Conservation (phyloP, 2,329 filamentous ascomycete species). For the Epichloe aotearoae region DNA sequence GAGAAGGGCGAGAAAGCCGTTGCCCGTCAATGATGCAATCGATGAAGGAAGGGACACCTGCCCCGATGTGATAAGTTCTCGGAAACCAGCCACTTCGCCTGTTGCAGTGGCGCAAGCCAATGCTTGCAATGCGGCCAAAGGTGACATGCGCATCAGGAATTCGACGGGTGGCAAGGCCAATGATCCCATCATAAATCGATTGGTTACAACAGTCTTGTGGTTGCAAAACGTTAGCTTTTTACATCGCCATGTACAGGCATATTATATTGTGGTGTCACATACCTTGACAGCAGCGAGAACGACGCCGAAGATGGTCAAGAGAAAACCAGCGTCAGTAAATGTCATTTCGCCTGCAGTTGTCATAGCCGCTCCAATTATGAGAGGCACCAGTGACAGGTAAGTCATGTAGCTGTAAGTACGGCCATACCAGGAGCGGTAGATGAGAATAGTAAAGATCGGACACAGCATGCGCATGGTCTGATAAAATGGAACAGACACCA, state of each 20-base stretch:
- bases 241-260: neutral
- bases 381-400: slow-evolving; percentile 46
- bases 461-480: slow-evolving; percentile 50
- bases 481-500: slow-evolving; percentile 54
- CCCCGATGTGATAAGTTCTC: slow-evolving; percentile 20
- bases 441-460: slow-evolving; percentile 48
- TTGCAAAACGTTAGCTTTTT: neutral
- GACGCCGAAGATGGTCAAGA: slow-evolving; percentile 40
- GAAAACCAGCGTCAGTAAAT: slow-evolving; percentile 43
- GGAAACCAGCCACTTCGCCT: slow-evolving; percentile 36
- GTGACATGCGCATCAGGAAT: slow-evolving; percentile 49
- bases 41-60: slow-evolving; percentile 23
- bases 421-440: slow-evolving; percentile 43
- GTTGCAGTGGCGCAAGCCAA: slow-evolving; percentile 36
- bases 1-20: slow-evolving; percentile 40
- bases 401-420: slow-evolving; percentile 42
- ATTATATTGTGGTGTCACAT: slow-evolving; percentile 4
- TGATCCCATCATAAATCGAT: slow-evolving; percentile 49
- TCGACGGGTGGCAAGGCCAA: slow-evolving; percentile 45
- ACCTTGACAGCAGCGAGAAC: slow-evolving; percentile 42
- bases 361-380: slow-evolving; percentile 45
- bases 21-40: slow-evolving; percentile 32
- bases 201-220: slow-evolving; percentile 42
- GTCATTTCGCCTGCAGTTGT: slow-evolving; percentile 51
- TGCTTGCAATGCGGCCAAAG: slow-evolving; percentile 43